A percentile compares a stretch with the other conserved stretches of the same genome.
phyloP scores from a whole-genome alignment of 1,284 basidiomycete genomes.

The Pseudozyma hubeiensis region DNA sequence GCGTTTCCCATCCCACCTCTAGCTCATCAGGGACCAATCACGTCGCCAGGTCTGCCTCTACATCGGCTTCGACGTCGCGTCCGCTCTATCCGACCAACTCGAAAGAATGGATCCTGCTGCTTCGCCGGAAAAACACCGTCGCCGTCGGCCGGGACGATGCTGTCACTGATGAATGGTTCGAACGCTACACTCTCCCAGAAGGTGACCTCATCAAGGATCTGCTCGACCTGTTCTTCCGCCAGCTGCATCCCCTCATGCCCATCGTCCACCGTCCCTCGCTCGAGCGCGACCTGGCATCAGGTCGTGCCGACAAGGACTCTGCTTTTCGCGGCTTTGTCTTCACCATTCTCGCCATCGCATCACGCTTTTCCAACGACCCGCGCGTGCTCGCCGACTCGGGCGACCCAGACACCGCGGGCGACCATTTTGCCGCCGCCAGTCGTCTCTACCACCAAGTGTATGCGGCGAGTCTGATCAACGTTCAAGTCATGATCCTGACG shows the following conservation, averaged over 20 bases:
- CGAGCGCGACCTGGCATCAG: conserved; percentile 47
- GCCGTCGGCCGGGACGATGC: conserved; percentile 61
- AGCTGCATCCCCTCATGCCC: conserved; percentile 59
- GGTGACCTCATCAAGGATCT: conserved; percentile 47
- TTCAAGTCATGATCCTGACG: conserved; percentile 60
- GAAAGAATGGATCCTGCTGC: conserved; percentile 57
- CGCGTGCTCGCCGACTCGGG: conserved; percentile 51
- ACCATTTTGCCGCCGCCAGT: conserved; percentile 61
- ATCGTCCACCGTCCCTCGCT: conserved; percentile 57
- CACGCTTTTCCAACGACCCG: conserved; percentile 55
- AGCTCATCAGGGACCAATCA: neutral
- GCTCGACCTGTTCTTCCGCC: conserved; percentile 52
- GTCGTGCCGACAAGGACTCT: conserved; percentile 54
- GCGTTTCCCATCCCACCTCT: neutral
- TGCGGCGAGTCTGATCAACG: conserved; percentile 60
- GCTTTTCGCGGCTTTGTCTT: conserved; percentile 63
- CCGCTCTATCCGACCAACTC: conserved; percentile 58
- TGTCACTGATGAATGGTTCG: conserved; percentile 55
- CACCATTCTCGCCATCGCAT: conserved; percentile 59
- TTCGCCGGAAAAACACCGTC: conserved; percentile 58
- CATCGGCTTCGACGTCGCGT: conserved; percentile 16
- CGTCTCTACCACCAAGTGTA: conserved; percentile 62
- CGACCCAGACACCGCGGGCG: conserved; percentile 55
- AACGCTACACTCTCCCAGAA: conserved; percentile 55
- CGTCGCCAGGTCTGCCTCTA: neutral